These are phyloP conservation scores for Aspergillus steynii DNA, from an alignment of 495 filamentous ascomycete species.

Conservation along the genomic window DNA sequence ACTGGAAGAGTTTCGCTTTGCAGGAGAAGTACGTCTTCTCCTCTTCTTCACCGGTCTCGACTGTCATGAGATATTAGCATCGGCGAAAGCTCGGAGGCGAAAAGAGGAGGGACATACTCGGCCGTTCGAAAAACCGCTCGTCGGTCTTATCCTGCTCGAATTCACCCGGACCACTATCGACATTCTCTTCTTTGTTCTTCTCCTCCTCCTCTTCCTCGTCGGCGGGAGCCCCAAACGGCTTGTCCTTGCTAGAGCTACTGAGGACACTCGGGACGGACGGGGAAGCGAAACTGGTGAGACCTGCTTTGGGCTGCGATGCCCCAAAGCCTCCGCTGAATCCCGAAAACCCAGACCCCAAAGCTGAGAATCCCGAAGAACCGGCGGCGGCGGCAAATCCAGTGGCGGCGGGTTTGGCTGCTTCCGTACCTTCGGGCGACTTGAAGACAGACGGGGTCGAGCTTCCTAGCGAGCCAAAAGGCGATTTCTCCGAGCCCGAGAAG, in stretches of 20 bases:
- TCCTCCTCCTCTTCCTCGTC: constrained; percentile 57
- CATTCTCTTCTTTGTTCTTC: constrained; percentile 45
- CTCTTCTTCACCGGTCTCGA: constrained; percentile 75
- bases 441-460: constrained; percentile 43
- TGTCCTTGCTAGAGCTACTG: constrained; percentile 58
- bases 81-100: not conserved
- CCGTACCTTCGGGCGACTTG: constrained; percentile 26
- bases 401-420: constrained; percentile 21
- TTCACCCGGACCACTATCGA: constrained; percentile 47
- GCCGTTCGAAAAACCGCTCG: constrained; percentile 65
- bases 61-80: constrained; percentile 30
- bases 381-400: constrained; percentile 36
- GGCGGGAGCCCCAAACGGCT: constrained; percentile 70
- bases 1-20: constrained; percentile 77
- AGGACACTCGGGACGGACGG: constrained; percentile 54
- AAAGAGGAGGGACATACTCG: constrained; percentile 51
- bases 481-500: constrained; percentile 54
- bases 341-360: constrained; percentile 43
- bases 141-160: constrained; percentile 58
- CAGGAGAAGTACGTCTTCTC: constrained; percentile 60
- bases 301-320: constrained; percentile 47
- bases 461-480: constrained; percentile 56
- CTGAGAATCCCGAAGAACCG: constrained; percentile 35
- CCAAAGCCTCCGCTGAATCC: constrained; percentile 58
- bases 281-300: constrained; percentile 68